Evolutionary conservation across 2,329 filamentous ascomycete species (phyloP), one percentile per base, ranked within the genome.

Genomic region (Sporothrix schenckii): DNA sequence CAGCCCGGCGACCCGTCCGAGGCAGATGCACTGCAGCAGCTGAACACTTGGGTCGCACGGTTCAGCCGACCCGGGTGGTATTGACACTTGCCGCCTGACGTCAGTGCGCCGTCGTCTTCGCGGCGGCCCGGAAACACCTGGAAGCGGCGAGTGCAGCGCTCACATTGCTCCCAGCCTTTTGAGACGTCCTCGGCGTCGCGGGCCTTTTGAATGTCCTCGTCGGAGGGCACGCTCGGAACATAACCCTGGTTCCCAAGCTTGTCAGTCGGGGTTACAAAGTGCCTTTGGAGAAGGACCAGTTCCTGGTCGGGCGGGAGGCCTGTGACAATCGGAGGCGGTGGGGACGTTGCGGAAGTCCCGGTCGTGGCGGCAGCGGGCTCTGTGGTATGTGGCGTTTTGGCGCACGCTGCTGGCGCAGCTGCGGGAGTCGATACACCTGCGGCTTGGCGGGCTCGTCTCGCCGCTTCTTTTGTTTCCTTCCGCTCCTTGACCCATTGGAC

Each of bases 81-180:
- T 0, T 83, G 89, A 80, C 96, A 99, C 49, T 83, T 81, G 0
- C 94, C 94, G 30, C 92, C 92, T 0, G 89, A 91, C 0, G 92
- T 87, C 19, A 97, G 85, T 2, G 91, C 85, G 0, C 89, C 90
- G 60, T 97, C 95, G 74, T 89, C 86, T 71, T 89, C 87, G 69
- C 93, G 87, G 54, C 94, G 89, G 3, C 93, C 92, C 0, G 94
- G 93, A 74, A 97, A 98, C 3, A 97, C 92, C 76, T 97, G 92
- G 76, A 99, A 99, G 27, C 94, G 89, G 47, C 89, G 88, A 54
- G 85, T 85, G 80, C 95, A 99, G 24, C 95, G 90, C 76, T 97
- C 94, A 76, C 95, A 99, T 66, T 88, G 85, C 80, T 99, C 95
- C 85, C 90, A 97, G 63, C 92, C 92, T 68, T 88, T 86, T 14